Base-by-base conservation (phyloP, 148 eudicot genomes). In the Polygonum maritimum region DNA sequence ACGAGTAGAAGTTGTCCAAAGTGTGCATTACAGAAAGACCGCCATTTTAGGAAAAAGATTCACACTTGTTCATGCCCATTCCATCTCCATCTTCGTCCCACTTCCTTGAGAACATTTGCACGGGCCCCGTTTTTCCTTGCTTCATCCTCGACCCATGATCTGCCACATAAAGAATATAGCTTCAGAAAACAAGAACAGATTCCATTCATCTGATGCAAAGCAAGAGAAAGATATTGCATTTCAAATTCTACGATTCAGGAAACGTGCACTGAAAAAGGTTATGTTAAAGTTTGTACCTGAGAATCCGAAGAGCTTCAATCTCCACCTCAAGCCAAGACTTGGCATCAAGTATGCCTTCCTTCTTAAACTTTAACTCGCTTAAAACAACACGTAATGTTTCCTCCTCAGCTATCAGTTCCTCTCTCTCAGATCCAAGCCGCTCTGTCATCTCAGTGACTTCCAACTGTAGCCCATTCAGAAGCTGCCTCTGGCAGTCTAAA, bases 71-170 rank as follows among this genome's bases (percentile, higher is more conserved):
- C 71, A 74, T 84, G 76, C 3, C 86, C 75, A 48, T 85, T 87
- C 97, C 96, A 92, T 79, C 80, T 88, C 98, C 98, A 94, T 78
- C 96, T 82, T 54, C 88, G 84, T 7, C 86, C 85, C 45, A 82
- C 97, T 81, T 89, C 96, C 83, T 89, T 89, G 19, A 94, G 93
- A 65, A 94, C 96, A 82, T 89, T 90, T 39, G 86, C 87, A 55
- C 96, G 92, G 44, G 89, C 92, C 82, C 87, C 80, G 75, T 91
- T 90, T 87, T 90, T 92, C 83, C 83, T 86, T 12, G 94, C 97
- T 89, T 92, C 98, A 51, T 94, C 96, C 87, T 92, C 96, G 19
- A 94, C 87, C 98, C 98, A 94, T 71, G 92, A 89, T 80, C 98
- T 92, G 92, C 80, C 86, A 22, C 73, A 74, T 60, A 52, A 80